These are phyloP conservation scores for Capsella bursapastoris DNA, from an alignment of 345 rosid genomes.

Conservation along the genomic window DNA sequence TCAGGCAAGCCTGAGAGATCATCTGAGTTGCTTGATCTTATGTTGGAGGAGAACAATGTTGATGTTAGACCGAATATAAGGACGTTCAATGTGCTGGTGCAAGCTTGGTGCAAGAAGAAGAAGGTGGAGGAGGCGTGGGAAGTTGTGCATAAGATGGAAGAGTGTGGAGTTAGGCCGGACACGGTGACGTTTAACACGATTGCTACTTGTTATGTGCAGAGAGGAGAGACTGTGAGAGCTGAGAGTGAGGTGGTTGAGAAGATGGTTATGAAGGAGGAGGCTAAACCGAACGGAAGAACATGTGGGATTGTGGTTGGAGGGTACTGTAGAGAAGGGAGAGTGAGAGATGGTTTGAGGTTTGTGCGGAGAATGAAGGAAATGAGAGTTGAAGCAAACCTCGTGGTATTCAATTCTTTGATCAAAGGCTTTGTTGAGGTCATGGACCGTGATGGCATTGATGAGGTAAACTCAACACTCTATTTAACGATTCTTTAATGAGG, in stretches of 20 bases:
- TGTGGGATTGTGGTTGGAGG: slow-evolving; percentile 64
- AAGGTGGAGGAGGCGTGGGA: slow-evolving; percentile 62
- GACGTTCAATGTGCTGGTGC: slow-evolving; percentile 63
- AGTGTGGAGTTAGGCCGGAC: slow-evolving; percentile 58
- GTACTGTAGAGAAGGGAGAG: slow-evolving; percentile 60
- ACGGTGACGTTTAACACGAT: slow-evolving; percentile 66
- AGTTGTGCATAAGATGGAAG: slow-evolving; percentile 56
- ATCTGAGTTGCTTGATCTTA: slow-evolving; percentile 55
- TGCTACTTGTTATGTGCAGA: slow-evolving; percentile 61
- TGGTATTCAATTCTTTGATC: slow-evolving; percentile 61
- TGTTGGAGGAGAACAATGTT: slow-evolving; percentile 45
- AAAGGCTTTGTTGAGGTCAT: slow-evolving; percentile 63
- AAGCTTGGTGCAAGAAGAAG: slow-evolving; percentile 70
- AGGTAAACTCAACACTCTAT: slow-evolving; percentile 46
- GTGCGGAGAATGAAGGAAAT: slow-evolving; percentile 55
- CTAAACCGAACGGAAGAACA: slow-evolving; percentile 61
- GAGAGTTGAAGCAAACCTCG: slow-evolving; percentile 58
- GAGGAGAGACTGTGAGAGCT: slow-evolving; percentile 55
- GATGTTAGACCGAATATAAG: slow-evolving; percentile 59
- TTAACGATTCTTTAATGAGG: neutral
- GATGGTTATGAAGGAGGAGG: slow-evolving; percentile 50
- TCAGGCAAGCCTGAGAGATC: slow-evolving; percentile 63
- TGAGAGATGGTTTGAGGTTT: slow-evolving; percentile 62
- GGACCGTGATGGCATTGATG: slow-evolving; percentile 68
- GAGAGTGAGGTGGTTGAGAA: slow-evolving; percentile 52